These are phyloP conservation scores for Chaetoceros muelleri DNA, from an alignment of 108 stramenopile genomes.

Conservation along the genomic window DNA sequence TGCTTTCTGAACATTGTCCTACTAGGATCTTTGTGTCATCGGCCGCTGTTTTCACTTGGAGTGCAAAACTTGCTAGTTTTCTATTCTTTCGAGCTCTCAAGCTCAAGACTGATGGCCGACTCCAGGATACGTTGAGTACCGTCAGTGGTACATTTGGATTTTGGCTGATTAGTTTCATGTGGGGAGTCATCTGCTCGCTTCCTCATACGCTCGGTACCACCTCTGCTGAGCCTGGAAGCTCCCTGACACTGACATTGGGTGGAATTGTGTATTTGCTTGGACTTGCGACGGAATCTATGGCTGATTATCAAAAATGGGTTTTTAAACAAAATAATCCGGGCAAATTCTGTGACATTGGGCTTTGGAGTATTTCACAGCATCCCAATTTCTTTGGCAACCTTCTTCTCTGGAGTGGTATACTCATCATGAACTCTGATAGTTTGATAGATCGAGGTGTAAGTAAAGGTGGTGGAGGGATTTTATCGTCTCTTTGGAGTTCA, in stretches of 20 bases:
- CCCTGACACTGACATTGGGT: conserved; percentile 18
- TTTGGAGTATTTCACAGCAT: conserved; percentile 74
- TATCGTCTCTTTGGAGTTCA: conserved; percentile 17
- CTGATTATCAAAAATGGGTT: conserved; percentile 69
- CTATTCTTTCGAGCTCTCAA: conserved; percentile 51
- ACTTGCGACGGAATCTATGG: conserved; percentile 42
- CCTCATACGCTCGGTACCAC: conserved; percentile 58
- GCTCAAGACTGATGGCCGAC: conserved; percentile 40
- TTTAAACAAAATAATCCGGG: conserved; percentile 51
- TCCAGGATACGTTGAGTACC: conserved; percentile 36
- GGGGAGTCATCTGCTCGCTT: conserved; percentile 54
- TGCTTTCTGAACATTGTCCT: conserved; percentile 1
- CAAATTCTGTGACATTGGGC: conserved; percentile 58
- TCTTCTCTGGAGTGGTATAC: conserved; percentile 59
- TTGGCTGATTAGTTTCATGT: conserved; percentile 58
- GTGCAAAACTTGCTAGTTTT: conserved; percentile 52
- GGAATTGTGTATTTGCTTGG: conserved; percentile 28
- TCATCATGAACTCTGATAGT: conserved; percentile 51
- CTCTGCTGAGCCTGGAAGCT: conserved; percentile 8
- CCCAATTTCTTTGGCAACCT: conserved; percentile 79
- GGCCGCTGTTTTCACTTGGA: conserved; percentile 40
- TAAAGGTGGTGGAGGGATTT: conserved; percentile 3
- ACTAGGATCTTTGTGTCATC: conserved; percentile 17
- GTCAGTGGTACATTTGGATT: conserved; percentile 37
- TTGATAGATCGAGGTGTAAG: conserved; percentile 18